Evolutionary conservation across 805 yeast genomes (phyloP).

Genomic region (Soucietia sequanensis): DNA sequence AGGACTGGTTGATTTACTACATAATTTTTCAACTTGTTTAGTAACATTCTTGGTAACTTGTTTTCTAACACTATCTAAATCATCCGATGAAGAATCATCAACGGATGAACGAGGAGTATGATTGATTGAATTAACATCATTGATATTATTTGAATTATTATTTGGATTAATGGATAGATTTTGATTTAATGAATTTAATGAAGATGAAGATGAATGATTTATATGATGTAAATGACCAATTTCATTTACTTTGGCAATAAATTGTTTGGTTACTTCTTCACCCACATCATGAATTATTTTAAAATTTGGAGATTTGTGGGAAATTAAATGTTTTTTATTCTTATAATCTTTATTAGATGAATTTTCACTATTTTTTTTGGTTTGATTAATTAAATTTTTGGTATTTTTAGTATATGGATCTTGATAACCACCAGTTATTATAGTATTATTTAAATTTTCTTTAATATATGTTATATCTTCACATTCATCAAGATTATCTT

Average conservation of each 20-base stretch:
- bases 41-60: constrained; percentile 31
- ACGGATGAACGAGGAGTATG: no score
- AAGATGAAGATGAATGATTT: no score
- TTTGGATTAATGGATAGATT: not conserved
- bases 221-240: constrained; percentile 17
- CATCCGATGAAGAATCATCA: constrained; percentile 12
- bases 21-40: constrained; percentile 25
- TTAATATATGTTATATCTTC: not conserved
- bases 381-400: not conserved
- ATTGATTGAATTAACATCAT: constrained; percentile 1
- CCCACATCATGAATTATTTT: constrained; percentile 32
- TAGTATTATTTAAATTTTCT: not conserved
- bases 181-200: not conserved
- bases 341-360: not conserved
- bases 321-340: not conserved
- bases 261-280: constrained; percentile 30
- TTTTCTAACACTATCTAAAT: constrained; percentile 22
- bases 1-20: constrained; percentile 16
- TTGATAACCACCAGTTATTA: constrained; percentile 2
- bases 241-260: constrained; percentile 31
- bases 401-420: constrained; percentile 1
- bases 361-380: not conserved
- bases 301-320: constrained; percentile 7
- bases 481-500: not conserved
- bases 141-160: not conserved